Evolutionary conservation across 306 rosid genomes (phyloP).

Genomic region (Vigna angularis): DNA sequence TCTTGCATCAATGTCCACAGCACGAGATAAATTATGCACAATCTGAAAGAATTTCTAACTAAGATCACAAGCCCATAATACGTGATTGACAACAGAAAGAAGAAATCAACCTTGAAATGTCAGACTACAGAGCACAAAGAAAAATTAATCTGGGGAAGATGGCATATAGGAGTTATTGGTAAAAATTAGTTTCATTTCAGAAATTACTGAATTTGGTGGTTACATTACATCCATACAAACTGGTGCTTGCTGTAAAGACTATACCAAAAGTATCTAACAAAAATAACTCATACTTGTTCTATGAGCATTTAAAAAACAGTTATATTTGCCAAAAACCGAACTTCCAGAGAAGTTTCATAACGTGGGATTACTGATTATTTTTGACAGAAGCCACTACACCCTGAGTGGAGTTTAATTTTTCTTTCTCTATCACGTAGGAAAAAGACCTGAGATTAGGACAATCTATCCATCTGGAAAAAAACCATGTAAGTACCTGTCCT

Average conservation of each 20-base stretch:
- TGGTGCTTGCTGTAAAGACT: background rate
- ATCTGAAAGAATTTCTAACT: conserved; percentile 59
- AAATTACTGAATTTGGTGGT: conserved; percentile 19
- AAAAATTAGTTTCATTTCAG: conserved; percentile 19
- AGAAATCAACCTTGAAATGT: background rate
- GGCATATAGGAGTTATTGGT: conserved; percentile 12
- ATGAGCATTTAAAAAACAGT: background rate
- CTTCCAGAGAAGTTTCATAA: conserved; percentile 11
- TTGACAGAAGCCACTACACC: conserved; percentile 18
- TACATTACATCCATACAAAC: conserved; percentile 22
- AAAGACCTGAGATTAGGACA: conserved; percentile 19
- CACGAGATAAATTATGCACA: conserved; percentile 87
- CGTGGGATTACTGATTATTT: conserved; percentile 30
- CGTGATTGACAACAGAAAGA: conserved; percentile 6
- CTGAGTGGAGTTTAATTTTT: background rate
- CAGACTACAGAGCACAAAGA: background rate
- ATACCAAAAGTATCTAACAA: conserved; percentile 21
- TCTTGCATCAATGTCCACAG: conserved; percentile 88
- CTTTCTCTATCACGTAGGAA: too few relatives aligned
- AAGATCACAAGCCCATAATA: conserved; percentile 30
- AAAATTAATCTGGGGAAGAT: conserved; percentile 27
- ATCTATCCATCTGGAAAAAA: conserved; percentile 9
- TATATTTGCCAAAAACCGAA: conserved; percentile 6
- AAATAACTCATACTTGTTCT: conserved; percentile 1
- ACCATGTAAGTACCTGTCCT: conserved; percentile 70